A percentile compares a stretch with the other conserved stretches of the same genome.
These are phyloP conservation scores for Leucoagaricus sp. DNA, from an alignment of 1,284 basidiomycete genomes.

Conservation along the genomic window DNA sequence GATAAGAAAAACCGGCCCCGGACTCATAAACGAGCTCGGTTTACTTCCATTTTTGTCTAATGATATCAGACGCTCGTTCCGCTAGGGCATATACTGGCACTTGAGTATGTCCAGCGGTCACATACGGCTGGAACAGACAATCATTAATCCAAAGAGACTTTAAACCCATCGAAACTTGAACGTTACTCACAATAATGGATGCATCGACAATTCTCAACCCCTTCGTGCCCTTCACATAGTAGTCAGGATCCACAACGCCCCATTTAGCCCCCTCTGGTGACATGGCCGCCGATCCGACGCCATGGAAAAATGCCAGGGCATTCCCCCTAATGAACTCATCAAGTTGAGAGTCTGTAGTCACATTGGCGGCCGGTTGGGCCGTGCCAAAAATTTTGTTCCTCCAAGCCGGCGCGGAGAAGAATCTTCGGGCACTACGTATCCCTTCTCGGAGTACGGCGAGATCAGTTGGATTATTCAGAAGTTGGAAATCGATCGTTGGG, in stretches of 20 bases:
- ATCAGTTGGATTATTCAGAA: conserved; percentile 35
- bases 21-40: too few species aligned
- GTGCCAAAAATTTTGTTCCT: conserved; percentile 29
- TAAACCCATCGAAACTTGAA: too few species aligned
- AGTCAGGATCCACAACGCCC: conserved; percentile 38
- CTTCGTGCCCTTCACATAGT: conserved; percentile 38
- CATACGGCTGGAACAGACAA: background rate
- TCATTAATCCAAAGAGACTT: too few species aligned
- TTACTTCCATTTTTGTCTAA: too few species aligned
- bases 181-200: conserved; percentile 35
- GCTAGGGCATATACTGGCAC: conserved; percentile 7
- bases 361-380: conserved; percentile 17
- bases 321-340: conserved; percentile 13
- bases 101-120: background rate
- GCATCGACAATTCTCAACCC: conserved; percentile 43
- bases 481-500: conserved; percentile 42
- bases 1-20: too few species aligned
- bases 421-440: conserved; percentile 31
- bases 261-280: conserved; percentile 23
- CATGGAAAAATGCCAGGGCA: conserved; percentile 20
- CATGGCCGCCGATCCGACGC: conserved; percentile 31
- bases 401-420: conserved; percentile 35
- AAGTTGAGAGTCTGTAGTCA: conserved; percentile 20
- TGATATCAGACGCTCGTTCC: conserved; percentile 10
- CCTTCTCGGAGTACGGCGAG: conserved; percentile 33